Conservation (phyloP, 192 early-diverging fungal genomes). For the Coemansia pectinata region DNA sequence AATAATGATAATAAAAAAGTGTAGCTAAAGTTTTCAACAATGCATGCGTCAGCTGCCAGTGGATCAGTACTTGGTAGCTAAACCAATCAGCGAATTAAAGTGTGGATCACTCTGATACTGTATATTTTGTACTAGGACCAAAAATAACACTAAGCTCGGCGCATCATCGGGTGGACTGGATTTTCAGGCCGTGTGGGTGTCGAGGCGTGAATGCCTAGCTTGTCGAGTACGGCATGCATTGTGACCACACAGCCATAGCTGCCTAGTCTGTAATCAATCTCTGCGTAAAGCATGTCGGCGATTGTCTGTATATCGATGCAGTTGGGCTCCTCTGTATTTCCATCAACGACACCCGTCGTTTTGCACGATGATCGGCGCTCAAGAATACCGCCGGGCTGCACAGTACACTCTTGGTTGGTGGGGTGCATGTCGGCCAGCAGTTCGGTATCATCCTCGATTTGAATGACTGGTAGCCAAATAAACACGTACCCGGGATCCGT, state of each 20-base stretch:
- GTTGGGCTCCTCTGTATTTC: neutral
- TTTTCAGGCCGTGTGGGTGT: neutral
- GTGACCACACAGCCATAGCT: conserved; percentile 6
- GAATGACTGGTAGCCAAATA: conserved; percentile 6
- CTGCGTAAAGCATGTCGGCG: conserved; percentile 6
- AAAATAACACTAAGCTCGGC: neutral
- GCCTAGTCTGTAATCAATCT: conserved; percentile 4
- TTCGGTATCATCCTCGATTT: neutral
- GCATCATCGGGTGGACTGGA: neutral
- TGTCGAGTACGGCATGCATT: neutral
- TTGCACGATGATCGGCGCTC: neutral
- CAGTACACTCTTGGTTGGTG: neutral
- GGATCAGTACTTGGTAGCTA: neutral
- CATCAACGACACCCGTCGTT: neutral
- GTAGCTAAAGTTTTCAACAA: neutral
- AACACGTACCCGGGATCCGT: conserved; percentile 4
- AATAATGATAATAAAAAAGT: neutral
- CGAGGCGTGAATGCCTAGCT: neutral
- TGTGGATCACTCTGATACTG: neutral
- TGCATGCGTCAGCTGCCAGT: neutral
- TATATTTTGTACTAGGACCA: neutral
- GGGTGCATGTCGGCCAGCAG: neutral
- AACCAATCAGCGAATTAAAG: neutral
- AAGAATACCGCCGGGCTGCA: neutral
- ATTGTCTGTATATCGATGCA: neutral